Conservation (phyloP, 352 stramenopile species). For the Phytophthora fragariaefolia region DNA sequence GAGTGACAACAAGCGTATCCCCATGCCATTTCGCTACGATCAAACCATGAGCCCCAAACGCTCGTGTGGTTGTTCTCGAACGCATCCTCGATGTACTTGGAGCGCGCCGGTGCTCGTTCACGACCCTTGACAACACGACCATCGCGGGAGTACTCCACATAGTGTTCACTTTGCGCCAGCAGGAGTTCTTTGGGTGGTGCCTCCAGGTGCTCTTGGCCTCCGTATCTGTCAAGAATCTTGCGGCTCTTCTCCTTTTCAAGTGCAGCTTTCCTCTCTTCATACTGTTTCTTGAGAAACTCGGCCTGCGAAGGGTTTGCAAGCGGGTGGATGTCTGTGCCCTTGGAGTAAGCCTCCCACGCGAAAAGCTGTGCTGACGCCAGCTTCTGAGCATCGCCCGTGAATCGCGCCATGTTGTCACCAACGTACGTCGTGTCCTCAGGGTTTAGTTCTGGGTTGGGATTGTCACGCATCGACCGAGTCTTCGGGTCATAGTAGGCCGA, state of each 20-base stretch:
- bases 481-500: constrained; percentile 99
- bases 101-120: constrained; percentile 84
- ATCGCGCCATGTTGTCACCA: constrained; percentile 96
- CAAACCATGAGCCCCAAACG: constrained; percentile 99
- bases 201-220: constrained; percentile 92
- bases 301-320: constrained; percentile 97
- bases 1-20: constrained; percentile 98
- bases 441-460: constrained; percentile 96
- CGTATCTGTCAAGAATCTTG: constrained; percentile 97
- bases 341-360: constrained; percentile 94
- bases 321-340: constrained; percentile 94
- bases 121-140: constrained; percentile 88
- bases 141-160: constrained; percentile 95
- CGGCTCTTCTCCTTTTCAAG: constrained; percentile 72
- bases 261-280: constrained; percentile 76
- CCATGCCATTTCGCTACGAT: constrained; percentile 94
- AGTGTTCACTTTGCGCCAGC: constrained; percentile 90
- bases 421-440: constrained; percentile 94
- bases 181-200: constrained; percentile 81
- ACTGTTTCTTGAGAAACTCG: constrained; percentile 96
- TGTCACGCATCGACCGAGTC: constrained; percentile 98
- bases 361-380: constrained; percentile 96
- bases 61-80: constrained; percentile 96
- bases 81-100: constrained; percentile 99
- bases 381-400: constrained; percentile 93